Evolutionary conservation across 257 asterid genomes (phyloP).

Genomic region (Cynanchum wilfordii): DNA sequence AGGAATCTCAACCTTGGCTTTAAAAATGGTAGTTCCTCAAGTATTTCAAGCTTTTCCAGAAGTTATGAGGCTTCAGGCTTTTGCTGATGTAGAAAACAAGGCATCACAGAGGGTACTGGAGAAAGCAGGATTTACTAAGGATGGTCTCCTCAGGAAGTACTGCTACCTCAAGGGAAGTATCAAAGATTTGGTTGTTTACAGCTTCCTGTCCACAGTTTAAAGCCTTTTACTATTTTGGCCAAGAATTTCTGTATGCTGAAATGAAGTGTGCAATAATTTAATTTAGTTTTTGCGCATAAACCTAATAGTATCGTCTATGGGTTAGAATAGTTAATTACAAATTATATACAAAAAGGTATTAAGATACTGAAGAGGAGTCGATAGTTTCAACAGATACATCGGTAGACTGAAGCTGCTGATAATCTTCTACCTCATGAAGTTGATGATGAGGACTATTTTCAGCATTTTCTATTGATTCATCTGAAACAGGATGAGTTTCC

Average conservation of each 20-base stretch:
- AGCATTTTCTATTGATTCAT: slow-evolving; percentile 20
- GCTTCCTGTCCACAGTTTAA: slow-evolving; percentile 32
- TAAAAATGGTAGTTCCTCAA: slow-evolving; percentile 50
- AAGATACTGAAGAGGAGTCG: slow-evolving; percentile 9
- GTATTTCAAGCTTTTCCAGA: slow-evolving; percentile 61
- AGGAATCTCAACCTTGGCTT: slow-evolving; percentile 69
- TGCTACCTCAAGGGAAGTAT: slow-evolving; percentile 47
- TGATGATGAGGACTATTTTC: slow-evolving; percentile 28
- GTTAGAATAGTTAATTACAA: background rate
- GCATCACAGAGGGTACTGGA: slow-evolving; percentile 76
- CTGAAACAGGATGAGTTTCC: slow-evolving; percentile 24
- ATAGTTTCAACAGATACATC: slow-evolving; percentile 18
- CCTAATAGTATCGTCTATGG: too few relatives aligned
- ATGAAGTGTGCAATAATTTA: background rate
- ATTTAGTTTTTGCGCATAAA: background rate
- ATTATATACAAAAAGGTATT: background rate
- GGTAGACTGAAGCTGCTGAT: slow-evolving; percentile 1
- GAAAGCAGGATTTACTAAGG: slow-evolving; percentile 63
- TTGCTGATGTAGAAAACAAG: slow-evolving; percentile 55
- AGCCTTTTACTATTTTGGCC: too few relatives aligned
- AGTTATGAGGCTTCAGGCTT: slow-evolving; percentile 65
- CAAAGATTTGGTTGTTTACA: slow-evolving; percentile 32
- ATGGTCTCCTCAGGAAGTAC: slow-evolving; percentile 70
- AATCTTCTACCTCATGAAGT: slow-evolving; percentile 12
- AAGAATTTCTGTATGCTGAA: too few relatives aligned